Evolutionary conservation across 306 rosid species (phyloP).

Genomic region (Oxytropis ochrocephala): DNA sequence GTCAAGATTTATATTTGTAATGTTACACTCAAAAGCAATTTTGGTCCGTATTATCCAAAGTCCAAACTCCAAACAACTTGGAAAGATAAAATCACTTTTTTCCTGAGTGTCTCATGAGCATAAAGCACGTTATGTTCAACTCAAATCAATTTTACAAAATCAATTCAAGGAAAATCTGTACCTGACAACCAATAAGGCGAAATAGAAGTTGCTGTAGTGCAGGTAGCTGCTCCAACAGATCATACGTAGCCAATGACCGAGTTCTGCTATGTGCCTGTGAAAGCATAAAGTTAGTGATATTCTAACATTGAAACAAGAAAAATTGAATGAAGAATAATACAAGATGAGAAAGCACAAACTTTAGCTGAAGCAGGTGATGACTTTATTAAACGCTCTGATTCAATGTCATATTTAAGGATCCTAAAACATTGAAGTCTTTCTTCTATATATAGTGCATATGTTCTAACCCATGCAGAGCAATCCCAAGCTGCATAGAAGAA

Average conservation of each 20-base stretch:
- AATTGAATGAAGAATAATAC: neutral
- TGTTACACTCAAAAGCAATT: too few relatives aligned
- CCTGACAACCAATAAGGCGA: conserved; percentile 90
- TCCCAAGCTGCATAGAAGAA: conserved; percentile 80
- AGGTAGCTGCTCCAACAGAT: conserved; percentile 78
- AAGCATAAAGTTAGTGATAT: conserved; percentile 10
- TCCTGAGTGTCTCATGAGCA: too few relatives aligned
- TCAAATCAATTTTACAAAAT: too few relatives aligned
- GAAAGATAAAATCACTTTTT: too few relatives aligned
- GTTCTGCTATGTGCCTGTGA: conserved; percentile 73
- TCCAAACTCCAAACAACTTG: too few relatives aligned
- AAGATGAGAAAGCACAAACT: conserved; percentile 33
- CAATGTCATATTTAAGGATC: conserved; percentile 75
- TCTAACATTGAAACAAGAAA: neutral
- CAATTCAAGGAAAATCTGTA: too few relatives aligned
- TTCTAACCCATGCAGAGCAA: conserved; percentile 95
- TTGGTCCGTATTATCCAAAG: too few relatives aligned
- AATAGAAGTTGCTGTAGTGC: conserved; percentile 85
- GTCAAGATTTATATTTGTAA: too few relatives aligned
- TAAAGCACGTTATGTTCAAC: too few relatives aligned
- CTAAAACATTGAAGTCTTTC: conserved; percentile 87
- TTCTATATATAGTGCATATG: conserved; percentile 78
- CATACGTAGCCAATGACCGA: conserved; percentile 40
- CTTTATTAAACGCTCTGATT: conserved; percentile 74
- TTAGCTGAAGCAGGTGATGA: conserved; percentile 50